Evolutionary conservation across 2,329 filamentous ascomycete genomes (phyloP).

Genomic region (Leptodontidium sp.): DNA sequence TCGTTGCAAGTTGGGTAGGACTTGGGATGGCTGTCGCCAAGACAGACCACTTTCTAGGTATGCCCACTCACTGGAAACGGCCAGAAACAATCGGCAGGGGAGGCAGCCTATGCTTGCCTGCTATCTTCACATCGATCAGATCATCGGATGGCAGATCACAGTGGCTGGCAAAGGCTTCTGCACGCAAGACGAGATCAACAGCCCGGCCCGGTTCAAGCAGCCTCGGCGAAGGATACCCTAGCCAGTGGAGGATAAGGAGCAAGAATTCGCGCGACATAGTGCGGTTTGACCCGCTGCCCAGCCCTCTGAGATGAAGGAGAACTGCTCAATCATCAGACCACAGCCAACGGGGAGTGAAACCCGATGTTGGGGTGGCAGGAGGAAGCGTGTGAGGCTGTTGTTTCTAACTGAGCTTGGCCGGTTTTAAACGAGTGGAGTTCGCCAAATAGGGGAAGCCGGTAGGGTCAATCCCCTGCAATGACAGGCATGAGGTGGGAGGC

Average conservation of each 20-base stretch:
- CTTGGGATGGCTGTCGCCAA: slow-evolving; percentile 18
- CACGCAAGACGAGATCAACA: slow-evolving; percentile 6
- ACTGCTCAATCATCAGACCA: slow-evolving; percentile 20
- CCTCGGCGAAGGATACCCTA: slow-evolving; percentile 6
- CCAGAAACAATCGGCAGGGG: slow-evolving; percentile 23
- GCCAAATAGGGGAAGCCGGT: slow-evolving; percentile 3
- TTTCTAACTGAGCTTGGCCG: slow-evolving; percentile 21
- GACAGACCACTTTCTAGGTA: slow-evolving; percentile 19
- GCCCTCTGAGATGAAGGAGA: not conserved
- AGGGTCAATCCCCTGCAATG: not conserved
- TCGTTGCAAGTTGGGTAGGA: slow-evolving; percentile 34
- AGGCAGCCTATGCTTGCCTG: slow-evolving; percentile 8
- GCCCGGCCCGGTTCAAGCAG: slow-evolving; percentile 5
- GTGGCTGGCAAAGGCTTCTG: slow-evolving; percentile 8
- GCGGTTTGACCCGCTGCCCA: slow-evolving; percentile 26
- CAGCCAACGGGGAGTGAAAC: slow-evolving; percentile 23
- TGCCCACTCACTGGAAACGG: slow-evolving; percentile 27
- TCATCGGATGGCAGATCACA: slow-evolving; percentile 20
- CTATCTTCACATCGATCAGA: slow-evolving; percentile 18
- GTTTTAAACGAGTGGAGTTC: slow-evolving; percentile 20
- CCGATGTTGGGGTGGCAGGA: slow-evolving; percentile 7
- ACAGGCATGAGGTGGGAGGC: slow-evolving; percentile 14
- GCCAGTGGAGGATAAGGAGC: slow-evolving; percentile 12
- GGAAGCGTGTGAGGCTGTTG: slow-evolving; percentile 18
- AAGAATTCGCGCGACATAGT: slow-evolving; percentile 26